Conservation (phyloP, 495 filamentous ascomycete genomes). For the Glarea lozoyensis region DNA sequence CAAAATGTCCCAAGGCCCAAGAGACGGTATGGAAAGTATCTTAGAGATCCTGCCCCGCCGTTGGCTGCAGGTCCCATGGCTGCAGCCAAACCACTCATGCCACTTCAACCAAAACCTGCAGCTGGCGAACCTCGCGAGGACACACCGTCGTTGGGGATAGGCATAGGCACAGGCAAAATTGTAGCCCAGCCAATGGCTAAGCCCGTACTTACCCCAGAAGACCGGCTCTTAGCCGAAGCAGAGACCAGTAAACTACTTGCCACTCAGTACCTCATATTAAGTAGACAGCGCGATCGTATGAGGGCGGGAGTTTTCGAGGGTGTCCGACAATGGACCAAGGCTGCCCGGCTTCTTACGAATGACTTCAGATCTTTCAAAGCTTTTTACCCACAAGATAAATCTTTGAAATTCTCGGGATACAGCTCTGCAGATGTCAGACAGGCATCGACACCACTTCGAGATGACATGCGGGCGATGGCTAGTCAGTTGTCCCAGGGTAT, state of each 20-base stretch:
- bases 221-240: neutral
- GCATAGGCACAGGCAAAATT: constrained; percentile 11
- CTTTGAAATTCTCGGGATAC: constrained; percentile 60
- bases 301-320: constrained; percentile 44
- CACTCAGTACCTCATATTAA: constrained; percentile 47
- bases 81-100: neutral
- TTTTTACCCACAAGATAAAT: constrained; percentile 70
- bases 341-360: constrained; percentile 63
- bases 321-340: constrained; percentile 60
- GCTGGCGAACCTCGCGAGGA: neutral
- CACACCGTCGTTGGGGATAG: no score
- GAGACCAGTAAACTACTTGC: constrained; percentile 39
- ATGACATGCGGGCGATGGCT: constrained; percentile 64
- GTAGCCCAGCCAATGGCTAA: neutral
- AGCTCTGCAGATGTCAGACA: constrained; percentile 25
- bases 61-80: neutral
- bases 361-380: constrained; percentile 69
- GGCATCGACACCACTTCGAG: constrained; percentile 39
- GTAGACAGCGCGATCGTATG: constrained; percentile 39
- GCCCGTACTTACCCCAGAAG: no score
- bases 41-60: no score
- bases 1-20: constrained; percentile 23
- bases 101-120: neutral
- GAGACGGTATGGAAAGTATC: constrained; percentile 20
- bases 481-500: constrained; percentile 48